Conservation (phyloP, 306 rosid species). For the Begonia fuchsioides region DNA sequence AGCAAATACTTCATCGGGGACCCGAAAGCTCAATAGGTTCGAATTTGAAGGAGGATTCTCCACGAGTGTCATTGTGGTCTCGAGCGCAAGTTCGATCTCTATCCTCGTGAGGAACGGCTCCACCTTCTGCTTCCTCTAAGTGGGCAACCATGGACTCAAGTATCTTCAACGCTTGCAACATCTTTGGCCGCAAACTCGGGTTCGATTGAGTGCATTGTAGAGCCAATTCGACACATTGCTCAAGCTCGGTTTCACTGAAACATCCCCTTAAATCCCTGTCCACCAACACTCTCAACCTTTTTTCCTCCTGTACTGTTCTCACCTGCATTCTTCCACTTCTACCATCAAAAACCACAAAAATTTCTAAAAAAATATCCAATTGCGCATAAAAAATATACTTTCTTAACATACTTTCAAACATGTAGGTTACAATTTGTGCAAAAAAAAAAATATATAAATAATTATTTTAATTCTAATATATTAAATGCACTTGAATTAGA, state of each 20-base stretch:
- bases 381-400: no score
- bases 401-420: no score
- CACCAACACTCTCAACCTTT: slow-evolving; percentile 52
- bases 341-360: no score
- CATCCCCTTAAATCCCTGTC: slow-evolving; percentile 84
- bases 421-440: no score
- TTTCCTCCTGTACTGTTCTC: slow-evolving; percentile 55
- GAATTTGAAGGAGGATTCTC: slow-evolving; percentile 63
- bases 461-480: no score
- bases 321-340: slow-evolving; percentile 43
- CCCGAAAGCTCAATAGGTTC: slow-evolving; percentile 97
- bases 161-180: slow-evolving; percentile 65
- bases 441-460: no score
- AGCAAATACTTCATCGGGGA: slow-evolving; percentile 39
- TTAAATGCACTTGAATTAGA: no score
- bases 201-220: slow-evolving; percentile 66
- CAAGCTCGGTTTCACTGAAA: slow-evolving; percentile 58
- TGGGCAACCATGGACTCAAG: slow-evolving; percentile 65
- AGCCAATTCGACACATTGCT: slow-evolving; percentile 51
- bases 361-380: no score
- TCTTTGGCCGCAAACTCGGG: slow-evolving; percentile 76
- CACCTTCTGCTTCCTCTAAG: slow-evolving; percentile 47
- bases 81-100: slow-evolving; percentile 49
- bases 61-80: slow-evolving; percentile 41
- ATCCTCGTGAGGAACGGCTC: slow-evolving; percentile 33